Percentiles rank a stretch among this genome's conserved stretches.
These are phyloP conservation scores for Hortiboletus flavorubellus DNA, from an alignment of 768 basidiomycete genomes.

Conservation along the genomic window DNA sequence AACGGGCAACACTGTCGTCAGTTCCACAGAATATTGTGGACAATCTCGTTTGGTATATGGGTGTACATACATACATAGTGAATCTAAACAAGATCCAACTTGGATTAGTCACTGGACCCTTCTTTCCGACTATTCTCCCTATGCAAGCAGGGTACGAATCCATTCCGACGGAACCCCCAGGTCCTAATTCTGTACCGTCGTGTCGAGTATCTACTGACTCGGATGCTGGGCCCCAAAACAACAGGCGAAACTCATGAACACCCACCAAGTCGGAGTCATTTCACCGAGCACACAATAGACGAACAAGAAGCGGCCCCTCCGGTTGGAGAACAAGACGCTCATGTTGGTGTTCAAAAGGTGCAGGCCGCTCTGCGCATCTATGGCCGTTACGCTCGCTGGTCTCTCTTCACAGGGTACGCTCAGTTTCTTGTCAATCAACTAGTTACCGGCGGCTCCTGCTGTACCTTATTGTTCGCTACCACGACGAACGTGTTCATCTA, in stretches of 20 bases:
- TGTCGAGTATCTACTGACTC: neutral
- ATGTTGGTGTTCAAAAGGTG: conserved; percentile 44
- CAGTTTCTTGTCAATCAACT: neutral
- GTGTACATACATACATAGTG: too few relatives aligned
- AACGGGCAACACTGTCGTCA: neutral
- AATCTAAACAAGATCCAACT: too few relatives aligned
- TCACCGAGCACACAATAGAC: neutral
- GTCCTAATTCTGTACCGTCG: neutral
- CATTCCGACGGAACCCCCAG: conserved; percentile 14
- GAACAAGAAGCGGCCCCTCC: neutral
- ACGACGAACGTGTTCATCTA: neutral
- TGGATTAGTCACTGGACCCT: neutral
- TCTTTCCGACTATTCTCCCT: neutral
- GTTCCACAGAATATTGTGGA: neutral
- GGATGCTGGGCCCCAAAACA: neutral
- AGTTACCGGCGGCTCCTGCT: neutral
- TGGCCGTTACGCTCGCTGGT: conserved; percentile 55
- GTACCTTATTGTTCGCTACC: neutral
- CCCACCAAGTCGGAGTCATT: neutral
- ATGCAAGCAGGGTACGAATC: conserved; percentile 20
- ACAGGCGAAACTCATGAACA: conserved; percentile 2
- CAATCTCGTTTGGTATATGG: neutral
- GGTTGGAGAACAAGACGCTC: conserved; percentile 24
- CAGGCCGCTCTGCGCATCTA: conserved; percentile 52
- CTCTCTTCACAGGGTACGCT: conserved; percentile 54